Base-by-base conservation (phyloP, 2,329 filamentous ascomycete genomes). In the Ramularia endophylla region DNA sequence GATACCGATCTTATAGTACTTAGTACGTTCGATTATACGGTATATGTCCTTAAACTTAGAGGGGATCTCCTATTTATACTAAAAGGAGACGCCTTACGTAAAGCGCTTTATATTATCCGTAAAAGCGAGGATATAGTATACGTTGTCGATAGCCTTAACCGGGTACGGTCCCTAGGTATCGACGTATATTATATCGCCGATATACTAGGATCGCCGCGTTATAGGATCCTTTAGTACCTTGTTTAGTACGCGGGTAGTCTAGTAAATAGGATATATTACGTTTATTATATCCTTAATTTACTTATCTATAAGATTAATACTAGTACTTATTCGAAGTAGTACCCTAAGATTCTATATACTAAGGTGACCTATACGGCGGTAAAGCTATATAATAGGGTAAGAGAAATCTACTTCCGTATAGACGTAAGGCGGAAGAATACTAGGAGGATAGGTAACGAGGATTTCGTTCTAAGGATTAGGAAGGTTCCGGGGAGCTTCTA, bases 111-210 rank as follows among this genome's bases (percentile, higher is more conserved):
- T 12, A 32, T 42, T 19, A 27, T 42, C 27, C 3, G 33, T 42
- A 6, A 37, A 2, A 11, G 15, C 33, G 4, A 42, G 13, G 2
- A 31, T 16, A 5, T 30, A 42, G 22, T 30, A 31, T 7, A 2
- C 2, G 5, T 34, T 13, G 12, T 42, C 33, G 8, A 12, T 17
- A 11, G 12, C 25, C 13, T 3, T 4, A 8, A 32, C 12, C 5
- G 27, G 40, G 17, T 42, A 42, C 13, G 16, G 25, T 15, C 40
- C 32, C 33, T 31, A 42, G 2, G 16, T 30, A 29, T 42, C 33
- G 22, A 25, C 16, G 20, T 42, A 19, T 4, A 42, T 42, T 5
- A 36, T 3, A 11, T 42, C 25, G 2, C 40, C 27, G 18, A 19
- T 17, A 5, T 36, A 18, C 17, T 36, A 20, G 9, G 25, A 18